Percentiles rank a stretch among this genome's conserved stretches.
phyloP scores from a whole-genome alignment of 2,329 filamentous ascomycete species.

The Chaetomiaceae sp. region DNA sequence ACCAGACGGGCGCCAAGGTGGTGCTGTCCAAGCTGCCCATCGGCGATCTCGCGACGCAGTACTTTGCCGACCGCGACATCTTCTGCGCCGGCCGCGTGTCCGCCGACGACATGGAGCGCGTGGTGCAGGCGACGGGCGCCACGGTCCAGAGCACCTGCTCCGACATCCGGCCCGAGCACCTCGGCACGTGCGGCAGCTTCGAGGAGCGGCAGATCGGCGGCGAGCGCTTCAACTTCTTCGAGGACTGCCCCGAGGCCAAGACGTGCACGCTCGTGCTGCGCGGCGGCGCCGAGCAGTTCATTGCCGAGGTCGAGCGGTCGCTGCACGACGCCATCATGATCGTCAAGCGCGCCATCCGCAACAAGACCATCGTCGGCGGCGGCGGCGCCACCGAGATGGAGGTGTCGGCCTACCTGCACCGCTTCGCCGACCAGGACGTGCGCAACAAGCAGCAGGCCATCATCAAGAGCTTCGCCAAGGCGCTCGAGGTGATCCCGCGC shows the following conservation, averaged over 20 bases:
- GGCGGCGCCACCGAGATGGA: constrained; percentile 97
- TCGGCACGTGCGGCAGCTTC: constrained; percentile 85
- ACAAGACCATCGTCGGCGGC: constrained; percentile 89
- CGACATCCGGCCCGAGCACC: constrained; percentile 82
- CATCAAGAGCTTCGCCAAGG: constrained; percentile 97
- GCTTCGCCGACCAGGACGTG: constrained; percentile 87
- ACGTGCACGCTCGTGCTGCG: constrained; percentile 94
- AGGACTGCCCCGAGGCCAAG: constrained; percentile 90
- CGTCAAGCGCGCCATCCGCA: constrained; percentile 95
- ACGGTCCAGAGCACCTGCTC: constrained; percentile 94
- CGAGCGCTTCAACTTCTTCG: constrained; percentile 98
- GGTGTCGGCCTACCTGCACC: constrained; percentile 86
- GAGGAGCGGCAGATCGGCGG: constrained; percentile 97
- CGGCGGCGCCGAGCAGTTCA: constrained; percentile 97
- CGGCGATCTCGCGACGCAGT: constrained; percentile 95
- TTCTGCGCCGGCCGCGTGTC: constrained; percentile 96
- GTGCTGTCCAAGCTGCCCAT: constrained; percentile 96
- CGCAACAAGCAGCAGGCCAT: constrained; percentile 94
- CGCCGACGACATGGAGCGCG: constrained; percentile 89
- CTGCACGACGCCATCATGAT: constrained; percentile 99
- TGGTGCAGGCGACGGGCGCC: constrained; percentile 90
- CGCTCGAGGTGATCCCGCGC: constrained; percentile 90
- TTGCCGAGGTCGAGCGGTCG: constrained; percentile 95
- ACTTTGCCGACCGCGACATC: constrained; percentile 94
- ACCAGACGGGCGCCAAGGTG: constrained; percentile 94